These are phyloP conservation scores for Boletus sensibilis DNA, from an alignment of 768 basidiomycete genomes.

Conservation along the genomic window DNA sequence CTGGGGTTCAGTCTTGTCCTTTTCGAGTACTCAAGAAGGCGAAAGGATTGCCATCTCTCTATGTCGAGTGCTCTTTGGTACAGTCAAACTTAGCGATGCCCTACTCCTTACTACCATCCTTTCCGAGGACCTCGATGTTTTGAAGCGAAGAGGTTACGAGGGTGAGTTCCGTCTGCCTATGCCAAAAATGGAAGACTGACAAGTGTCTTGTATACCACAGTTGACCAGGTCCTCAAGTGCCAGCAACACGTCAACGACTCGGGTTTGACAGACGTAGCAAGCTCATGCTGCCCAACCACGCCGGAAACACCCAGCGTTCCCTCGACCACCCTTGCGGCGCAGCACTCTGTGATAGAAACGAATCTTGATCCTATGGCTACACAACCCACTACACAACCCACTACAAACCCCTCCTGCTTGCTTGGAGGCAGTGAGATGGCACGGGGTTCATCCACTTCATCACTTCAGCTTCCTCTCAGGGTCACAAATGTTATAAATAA, in stretches of 20 bases:
- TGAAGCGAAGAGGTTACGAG: constrained; percentile 80
- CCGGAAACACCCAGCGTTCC: neutral
- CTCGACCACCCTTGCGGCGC: neutral
- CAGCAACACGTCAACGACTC: constrained; percentile 35
- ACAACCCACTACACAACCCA: neutral
- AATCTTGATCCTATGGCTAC: neutral
- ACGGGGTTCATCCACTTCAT: too few relatives aligned
- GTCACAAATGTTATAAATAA: neutral
- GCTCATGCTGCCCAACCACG: neutral
- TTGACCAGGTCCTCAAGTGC: constrained; percentile 51
- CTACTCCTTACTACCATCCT: constrained; percentile 88
- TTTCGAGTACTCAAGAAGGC: neutral
- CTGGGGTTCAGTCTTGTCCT: neutral
- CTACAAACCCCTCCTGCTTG: neutral
- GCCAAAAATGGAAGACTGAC: neutral
- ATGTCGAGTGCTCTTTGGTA: constrained; percentile 71
- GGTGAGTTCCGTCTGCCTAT: constrained; percentile 39
- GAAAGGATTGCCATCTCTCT: constrained; percentile 73
- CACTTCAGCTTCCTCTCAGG: neutral
- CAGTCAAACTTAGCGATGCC: constrained; percentile 77
- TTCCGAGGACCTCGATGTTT: constrained; percentile 78
- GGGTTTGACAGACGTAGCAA: constrained; percentile 46
- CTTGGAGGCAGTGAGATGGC: too few relatives aligned
- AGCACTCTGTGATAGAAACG: neutral
- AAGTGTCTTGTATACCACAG: constrained; percentile 37